Conservation (phyloP, 1,284 basidiomycete genomes). For the Ustilago shanxiensis region DNA sequence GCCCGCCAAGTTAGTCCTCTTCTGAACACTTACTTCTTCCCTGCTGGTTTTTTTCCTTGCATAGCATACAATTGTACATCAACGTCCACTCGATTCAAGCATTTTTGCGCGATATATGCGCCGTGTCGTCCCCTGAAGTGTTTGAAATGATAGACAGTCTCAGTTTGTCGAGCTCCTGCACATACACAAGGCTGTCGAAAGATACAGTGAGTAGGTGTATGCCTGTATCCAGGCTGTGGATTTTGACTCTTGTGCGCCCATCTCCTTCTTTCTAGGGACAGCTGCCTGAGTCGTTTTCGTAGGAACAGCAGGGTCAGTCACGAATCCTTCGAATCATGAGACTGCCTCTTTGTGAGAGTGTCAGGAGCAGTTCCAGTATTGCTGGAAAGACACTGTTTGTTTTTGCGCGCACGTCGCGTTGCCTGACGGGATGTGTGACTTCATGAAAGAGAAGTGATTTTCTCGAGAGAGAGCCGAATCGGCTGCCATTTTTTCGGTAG, state of each 20-base stretch:
- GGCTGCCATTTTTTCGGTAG: conserved; percentile 10
- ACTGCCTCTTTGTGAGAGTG: no score
- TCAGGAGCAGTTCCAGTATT: no score
- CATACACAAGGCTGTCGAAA: background rate
- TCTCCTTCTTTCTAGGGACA: background rate
- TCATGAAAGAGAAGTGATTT: conserved; percentile 12
- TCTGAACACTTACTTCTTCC: conserved; percentile 21
- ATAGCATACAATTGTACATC: conserved; percentile 5
- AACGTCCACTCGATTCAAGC: conserved; percentile 3
- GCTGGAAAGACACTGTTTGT: no score
- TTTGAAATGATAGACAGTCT: background rate
- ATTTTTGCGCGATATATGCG: background rate
- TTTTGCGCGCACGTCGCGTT: conserved; percentile 13
- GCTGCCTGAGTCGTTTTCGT: background rate
- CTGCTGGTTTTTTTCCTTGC: no score
- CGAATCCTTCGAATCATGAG: no score
- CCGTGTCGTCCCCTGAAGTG: background rate
- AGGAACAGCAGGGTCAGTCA: no score
- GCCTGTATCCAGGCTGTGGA: no score
- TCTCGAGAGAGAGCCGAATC: background rate
- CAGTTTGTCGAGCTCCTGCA: background rate
- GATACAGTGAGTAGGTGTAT: no score
- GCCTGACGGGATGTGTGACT: conserved; percentile 19
- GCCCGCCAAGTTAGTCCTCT: conserved; percentile 43
- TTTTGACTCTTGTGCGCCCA: background rate